phyloP scores from a whole-genome alignment of 139 green algal species.

The Chlorella sp. region DNA sequence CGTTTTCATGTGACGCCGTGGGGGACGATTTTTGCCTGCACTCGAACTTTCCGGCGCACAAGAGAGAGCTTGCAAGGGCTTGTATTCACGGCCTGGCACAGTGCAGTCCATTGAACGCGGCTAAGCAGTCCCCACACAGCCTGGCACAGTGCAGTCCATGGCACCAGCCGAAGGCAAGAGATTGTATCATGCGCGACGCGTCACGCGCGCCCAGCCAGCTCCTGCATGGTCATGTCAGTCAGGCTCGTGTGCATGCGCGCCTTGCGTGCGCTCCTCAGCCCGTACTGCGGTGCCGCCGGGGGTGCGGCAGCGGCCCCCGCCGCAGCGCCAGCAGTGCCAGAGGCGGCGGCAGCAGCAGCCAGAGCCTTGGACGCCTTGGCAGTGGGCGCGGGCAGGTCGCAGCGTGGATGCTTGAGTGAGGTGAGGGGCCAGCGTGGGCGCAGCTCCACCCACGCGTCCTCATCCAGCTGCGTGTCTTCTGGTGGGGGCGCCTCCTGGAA shows the following conservation, averaged over 20 bases:
- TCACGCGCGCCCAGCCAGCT: no score
- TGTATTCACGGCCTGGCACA: no score
- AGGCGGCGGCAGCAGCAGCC: background rate
- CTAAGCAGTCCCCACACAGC: no score
- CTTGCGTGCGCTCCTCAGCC: constrained; percentile 17
- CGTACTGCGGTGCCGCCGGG: background rate
- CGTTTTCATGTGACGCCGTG: no score
- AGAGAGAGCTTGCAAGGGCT: no score
- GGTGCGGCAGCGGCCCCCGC: no score
- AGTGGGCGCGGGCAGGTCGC: background rate
- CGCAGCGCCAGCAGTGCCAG: background rate
- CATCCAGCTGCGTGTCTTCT: background rate
- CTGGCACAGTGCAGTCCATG: no score
- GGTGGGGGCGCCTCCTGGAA: constrained; percentile 29
- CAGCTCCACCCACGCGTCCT: constrained; percentile 74
- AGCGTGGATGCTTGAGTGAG: background rate
- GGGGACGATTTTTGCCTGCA: no score
- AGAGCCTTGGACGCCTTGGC: background rate
- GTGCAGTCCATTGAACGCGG: no score
- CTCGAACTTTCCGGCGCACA: no score
- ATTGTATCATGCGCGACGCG: no score
- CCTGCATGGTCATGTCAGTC: constrained; percentile 33
- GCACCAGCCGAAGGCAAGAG: no score
- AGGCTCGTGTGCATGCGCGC: constrained; percentile 25
- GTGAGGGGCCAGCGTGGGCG: constrained; percentile 82